Percentiles rank a stretch among this genome's conserved stretches.
These are phyloP conservation scores for Eragrostis nindensis DNA, from an alignment of 176 grass and related monocot genomes.

Conservation along the genomic window DNA sequence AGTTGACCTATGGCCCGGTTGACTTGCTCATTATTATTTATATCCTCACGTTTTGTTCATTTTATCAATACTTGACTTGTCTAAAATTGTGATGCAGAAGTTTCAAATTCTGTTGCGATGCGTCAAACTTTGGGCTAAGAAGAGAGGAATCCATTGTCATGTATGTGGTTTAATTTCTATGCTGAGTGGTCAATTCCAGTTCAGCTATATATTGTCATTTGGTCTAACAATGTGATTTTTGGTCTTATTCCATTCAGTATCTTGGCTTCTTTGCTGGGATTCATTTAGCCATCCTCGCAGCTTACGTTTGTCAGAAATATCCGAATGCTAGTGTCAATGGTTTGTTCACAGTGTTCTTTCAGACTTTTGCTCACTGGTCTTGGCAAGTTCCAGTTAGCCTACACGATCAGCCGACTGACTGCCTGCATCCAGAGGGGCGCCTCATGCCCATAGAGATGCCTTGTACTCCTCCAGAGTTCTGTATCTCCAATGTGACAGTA, in stretches of 20 bases:
- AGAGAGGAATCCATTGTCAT: slow-evolving; percentile 66
- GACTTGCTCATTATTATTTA: slow-evolving; percentile 3
- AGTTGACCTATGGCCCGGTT: slow-evolving; percentile 8
- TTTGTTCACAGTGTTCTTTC: slow-evolving; percentile 61
- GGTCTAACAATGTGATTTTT: slow-evolving; percentile 6
- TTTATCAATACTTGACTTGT: slow-evolving; percentile 10
- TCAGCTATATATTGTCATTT: slow-evolving; percentile 13
- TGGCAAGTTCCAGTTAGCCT: slow-evolving; percentile 65
- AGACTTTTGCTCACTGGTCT: slow-evolving; percentile 64
- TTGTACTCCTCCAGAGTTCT: slow-evolving; percentile 65
- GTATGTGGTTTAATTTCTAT: slow-evolving; percentile 44
- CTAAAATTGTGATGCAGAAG: slow-evolving; percentile 46
- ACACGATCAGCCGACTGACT: slow-evolving; percentile 37
- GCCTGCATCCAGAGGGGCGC: slow-evolving; percentile 38
- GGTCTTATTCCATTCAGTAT: slow-evolving; percentile 44
- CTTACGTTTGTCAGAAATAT: slow-evolving; percentile 62
- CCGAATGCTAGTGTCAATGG: slow-evolving; percentile 54
- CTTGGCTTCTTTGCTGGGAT: slow-evolving; percentile 79
- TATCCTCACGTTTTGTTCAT: neutral
- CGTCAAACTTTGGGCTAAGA: slow-evolving; percentile 74
- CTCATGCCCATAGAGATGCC: slow-evolving; percentile 82
- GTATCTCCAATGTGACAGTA: slow-evolving; percentile 65
- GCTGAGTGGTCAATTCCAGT: neutral
- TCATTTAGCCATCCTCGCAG: slow-evolving; percentile 69
- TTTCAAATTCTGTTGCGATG: slow-evolving; percentile 67